Evolutionary conservation across 2,329 filamentous ascomycete genomes (phyloP).

Genomic region (Diaporthe destruens): DNA sequence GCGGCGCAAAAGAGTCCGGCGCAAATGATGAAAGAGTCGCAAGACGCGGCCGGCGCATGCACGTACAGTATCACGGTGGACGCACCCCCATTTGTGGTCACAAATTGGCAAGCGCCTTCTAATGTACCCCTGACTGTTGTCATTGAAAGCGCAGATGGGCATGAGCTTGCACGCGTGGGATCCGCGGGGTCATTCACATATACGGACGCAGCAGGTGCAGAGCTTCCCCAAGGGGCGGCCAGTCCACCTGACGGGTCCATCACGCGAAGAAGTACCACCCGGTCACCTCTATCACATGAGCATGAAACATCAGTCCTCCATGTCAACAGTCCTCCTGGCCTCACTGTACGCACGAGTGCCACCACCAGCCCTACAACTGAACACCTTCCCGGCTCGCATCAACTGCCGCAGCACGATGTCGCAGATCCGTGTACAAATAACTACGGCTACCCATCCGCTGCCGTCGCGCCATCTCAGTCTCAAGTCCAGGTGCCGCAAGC

Average conservation of each 20-base stretch:
- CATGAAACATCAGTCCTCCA: slow-evolving; percentile 41
- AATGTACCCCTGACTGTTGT: slow-evolving; percentile 68
- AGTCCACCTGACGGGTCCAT: slow-evolving; percentile 53
- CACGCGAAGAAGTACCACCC: slow-evolving; percentile 42
- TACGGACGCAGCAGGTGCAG: slow-evolving; percentile 45
- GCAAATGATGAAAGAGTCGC: slow-evolving; percentile 71
- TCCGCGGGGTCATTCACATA: slow-evolving; percentile 61
- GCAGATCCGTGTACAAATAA: slow-evolving; percentile 64
- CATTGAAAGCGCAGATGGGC: slow-evolving; percentile 64
- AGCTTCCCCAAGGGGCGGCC: slow-evolving; percentile 47
- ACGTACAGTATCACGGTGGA: slow-evolving; percentile 80
- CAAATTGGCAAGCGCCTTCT: slow-evolving; percentile 59
- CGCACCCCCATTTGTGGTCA: slow-evolving; percentile 72
- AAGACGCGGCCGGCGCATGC: slow-evolving; percentile 69
- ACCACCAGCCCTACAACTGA: slow-evolving; percentile 49
- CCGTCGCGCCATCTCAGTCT: slow-evolving; percentile 53
- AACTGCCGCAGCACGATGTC: slow-evolving; percentile 44
- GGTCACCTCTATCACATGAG: slow-evolving; percentile 42
- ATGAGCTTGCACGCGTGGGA: slow-evolving; percentile 65
- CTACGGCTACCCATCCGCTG: slow-evolving; percentile 68
- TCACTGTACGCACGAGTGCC: slow-evolving; percentile 48
- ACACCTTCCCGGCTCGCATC: slow-evolving; percentile 45
- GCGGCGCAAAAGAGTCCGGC: slow-evolving; percentile 73
- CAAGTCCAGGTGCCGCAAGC: slow-evolving; percentile 48
- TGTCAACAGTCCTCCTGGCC: slow-evolving; percentile 56